Evolutionary conservation across 208 protist genomes (phyloP), one percentile per base, ranked within the genome.

Genomic region (Porcisia hertigi): DNA sequence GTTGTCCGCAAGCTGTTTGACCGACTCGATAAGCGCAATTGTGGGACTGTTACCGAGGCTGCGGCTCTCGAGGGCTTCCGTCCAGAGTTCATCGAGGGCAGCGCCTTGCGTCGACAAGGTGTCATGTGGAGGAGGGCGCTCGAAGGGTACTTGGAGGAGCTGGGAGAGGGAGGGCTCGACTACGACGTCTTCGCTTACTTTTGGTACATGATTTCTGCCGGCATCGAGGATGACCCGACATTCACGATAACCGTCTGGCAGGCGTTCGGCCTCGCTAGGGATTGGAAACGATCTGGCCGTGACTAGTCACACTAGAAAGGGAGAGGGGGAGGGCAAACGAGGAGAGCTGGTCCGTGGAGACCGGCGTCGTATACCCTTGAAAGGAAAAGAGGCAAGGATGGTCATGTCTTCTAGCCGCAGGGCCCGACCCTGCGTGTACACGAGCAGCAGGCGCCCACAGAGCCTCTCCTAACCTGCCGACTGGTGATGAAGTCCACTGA

Each of bases 181-280:
- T 91, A 90, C 71, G 86, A 91, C 43, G 67, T 86, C 12, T 96
- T 96, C 55, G 74, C 83, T 30, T 96, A 90, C 73, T 91, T 94
- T 52, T 94, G 90, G 90, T 81, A 81, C 55, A 80, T 93, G 71
- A 63, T 94, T 39, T 94, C 90, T 25, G 90, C 92, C 12, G 89
- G 79, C 23, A 85, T 93, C 55, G 87, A 87, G 54, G 92, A 96
- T 62, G 90, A 94, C 66, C 89, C 92, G 2, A 86, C 88, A 7
- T 96, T 92, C 65, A 93, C 92, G 8, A 85, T 96, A 83, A 83
- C 90, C 53, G 57, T 96, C 25, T 96, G 92, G 92, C 89, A 92
- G 57, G 85, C 87, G 30, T 96, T 94, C 62, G 78, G 81, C 43
- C 81, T 96, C n/a, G 85, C 92, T 54, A 83, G 90, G 41, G 70